A percentile compares a stretch with the other conserved stretches of the same genome.
phyloP scores from a whole-genome alignment of 106 monocot genomes.

The Dioscorea alata region DNA sequence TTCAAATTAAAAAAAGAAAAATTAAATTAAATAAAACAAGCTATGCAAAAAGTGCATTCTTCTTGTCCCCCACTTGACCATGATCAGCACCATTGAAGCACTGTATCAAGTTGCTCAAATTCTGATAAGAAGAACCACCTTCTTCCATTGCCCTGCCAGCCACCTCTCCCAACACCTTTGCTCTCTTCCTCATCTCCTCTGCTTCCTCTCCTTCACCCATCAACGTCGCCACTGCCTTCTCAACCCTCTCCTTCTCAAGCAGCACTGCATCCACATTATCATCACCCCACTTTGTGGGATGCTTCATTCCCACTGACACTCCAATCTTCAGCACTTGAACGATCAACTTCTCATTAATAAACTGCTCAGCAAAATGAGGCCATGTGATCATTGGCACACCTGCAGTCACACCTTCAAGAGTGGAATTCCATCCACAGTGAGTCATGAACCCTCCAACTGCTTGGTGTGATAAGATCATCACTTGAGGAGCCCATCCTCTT shows the following conservation, averaged over 20 bases:
- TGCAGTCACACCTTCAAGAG: conserved; percentile 37
- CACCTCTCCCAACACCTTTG: not conserved
- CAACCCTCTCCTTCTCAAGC: conserved; percentile 12
- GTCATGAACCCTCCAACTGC: conserved; percentile 51
- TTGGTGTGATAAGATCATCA: conserved; percentile 42
- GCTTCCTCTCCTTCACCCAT: conserved; percentile 17
- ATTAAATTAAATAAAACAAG: too few relatives aligned
- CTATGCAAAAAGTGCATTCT: too few relatives aligned
- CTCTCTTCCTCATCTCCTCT: conserved; percentile 13
- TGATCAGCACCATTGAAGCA: not conserved
- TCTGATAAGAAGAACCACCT: conserved; percentile 7
- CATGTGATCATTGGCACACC: conserved; percentile 43
- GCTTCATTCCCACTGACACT: conserved; percentile 23
- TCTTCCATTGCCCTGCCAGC: conserved; percentile 16
- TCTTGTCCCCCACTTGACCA: too few relatives aligned
- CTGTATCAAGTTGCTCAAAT: not conserved
- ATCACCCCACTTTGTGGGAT: not conserved
- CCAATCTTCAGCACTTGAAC: conserved; percentile 38
- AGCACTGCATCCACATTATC: not conserved
- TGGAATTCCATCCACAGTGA: conserved; percentile 80
- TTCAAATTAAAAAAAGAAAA: too few relatives aligned
- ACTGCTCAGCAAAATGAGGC: conserved; percentile 50
- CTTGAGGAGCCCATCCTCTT: conserved; percentile 65
- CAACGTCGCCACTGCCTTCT: conserved; percentile 6
- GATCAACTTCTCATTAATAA: conserved; percentile 36